Evolutionary conservation across 768 basidiomycete species (phyloP).

Genomic region (Tulasnella sp.): DNA sequence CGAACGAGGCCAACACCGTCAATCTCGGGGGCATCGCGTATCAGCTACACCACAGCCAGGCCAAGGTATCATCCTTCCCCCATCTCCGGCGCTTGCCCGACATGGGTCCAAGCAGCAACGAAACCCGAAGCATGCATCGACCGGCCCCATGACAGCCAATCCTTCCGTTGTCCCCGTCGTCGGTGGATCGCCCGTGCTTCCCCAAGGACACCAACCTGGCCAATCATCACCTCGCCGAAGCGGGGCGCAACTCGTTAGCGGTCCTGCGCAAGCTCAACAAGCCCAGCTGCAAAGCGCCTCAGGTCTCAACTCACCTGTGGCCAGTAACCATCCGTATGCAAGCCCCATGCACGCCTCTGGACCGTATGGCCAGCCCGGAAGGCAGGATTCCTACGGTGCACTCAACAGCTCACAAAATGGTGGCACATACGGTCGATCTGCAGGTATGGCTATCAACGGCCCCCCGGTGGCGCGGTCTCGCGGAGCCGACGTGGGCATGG

Average conservation of each 20-base stretch:
- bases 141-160: constrained; percentile 10
- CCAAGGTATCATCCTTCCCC: constrained; percentile 24
- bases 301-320: constrained; percentile 1
- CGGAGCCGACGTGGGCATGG: constrained; percentile 10
- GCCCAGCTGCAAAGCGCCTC: background rate
- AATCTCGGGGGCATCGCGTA: constrained; percentile 19
- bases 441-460: background rate
- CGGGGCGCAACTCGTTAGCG: background rate
- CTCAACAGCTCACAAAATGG: constrained; percentile 7
- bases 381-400: constrained; percentile 25
- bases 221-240: constrained; percentile 9
- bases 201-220: background rate
- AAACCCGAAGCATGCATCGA: constrained; percentile 25
- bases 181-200: constrained; percentile 9
- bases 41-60: constrained; percentile 20
- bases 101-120: constrained; percentile 31
- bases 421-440: constrained; percentile 14
- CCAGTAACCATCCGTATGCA: constrained; percentile 20
- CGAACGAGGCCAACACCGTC: constrained; percentile 29
- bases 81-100: constrained; percentile 32
- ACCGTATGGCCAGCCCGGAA: constrained; percentile 12
- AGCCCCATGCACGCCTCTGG: constrained; percentile 15
- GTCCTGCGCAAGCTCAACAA: background rate
- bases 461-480: background rate
- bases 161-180: constrained; percentile 14